phyloP scores from a whole-genome alignment of 768 basidiomycete genomes.

The Leccinum subtestaceum region DNA sequence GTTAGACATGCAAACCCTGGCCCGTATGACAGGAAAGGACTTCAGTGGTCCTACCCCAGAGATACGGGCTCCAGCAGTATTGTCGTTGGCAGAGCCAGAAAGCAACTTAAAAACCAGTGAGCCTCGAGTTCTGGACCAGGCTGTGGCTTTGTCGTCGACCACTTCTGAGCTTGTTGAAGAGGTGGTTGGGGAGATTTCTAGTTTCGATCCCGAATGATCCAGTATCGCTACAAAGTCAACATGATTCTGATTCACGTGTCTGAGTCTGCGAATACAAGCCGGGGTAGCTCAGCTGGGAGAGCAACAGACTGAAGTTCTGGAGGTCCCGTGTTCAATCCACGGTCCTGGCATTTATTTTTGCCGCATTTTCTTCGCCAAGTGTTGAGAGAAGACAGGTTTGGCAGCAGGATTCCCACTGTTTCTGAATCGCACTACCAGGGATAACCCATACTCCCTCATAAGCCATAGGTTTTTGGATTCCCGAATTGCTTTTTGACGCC shows the following conservation, averaged over 20 bases:
- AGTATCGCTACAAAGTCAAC: background rate
- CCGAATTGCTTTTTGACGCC: no score
- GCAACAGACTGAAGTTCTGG: conserved; percentile 70
- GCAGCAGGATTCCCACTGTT: background rate
- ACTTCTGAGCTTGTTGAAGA: conserved; percentile 31
- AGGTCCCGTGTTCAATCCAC: conserved; percentile 59
- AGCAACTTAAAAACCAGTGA: background rate
- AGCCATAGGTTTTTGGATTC: no score
- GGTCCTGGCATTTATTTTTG: conserved; percentile 43
- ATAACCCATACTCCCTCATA: no score
- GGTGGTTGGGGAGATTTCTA: conserved; percentile 31
- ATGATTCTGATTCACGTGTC: background rate
- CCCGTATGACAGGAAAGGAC: conserved; percentile 81
- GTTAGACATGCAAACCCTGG: conserved; percentile 67
- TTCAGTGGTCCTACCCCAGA: conserved; percentile 79
- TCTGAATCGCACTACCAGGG: background rate
- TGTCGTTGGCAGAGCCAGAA: conserved; percentile 33
- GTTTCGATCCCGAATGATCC: conserved; percentile 19
- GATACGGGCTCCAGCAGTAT: conserved; percentile 45
- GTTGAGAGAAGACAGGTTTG: background rate
- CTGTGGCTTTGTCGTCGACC: conserved; percentile 34
- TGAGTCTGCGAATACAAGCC: conserved; percentile 27
- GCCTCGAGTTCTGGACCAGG: conserved; percentile 5
- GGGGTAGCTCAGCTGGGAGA: conserved; percentile 75
- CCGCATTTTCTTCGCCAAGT: background rate